phyloP scores from a whole-genome alignment of 1,284 basidiomycete species.

The Apiotrichum gracile region DNA sequence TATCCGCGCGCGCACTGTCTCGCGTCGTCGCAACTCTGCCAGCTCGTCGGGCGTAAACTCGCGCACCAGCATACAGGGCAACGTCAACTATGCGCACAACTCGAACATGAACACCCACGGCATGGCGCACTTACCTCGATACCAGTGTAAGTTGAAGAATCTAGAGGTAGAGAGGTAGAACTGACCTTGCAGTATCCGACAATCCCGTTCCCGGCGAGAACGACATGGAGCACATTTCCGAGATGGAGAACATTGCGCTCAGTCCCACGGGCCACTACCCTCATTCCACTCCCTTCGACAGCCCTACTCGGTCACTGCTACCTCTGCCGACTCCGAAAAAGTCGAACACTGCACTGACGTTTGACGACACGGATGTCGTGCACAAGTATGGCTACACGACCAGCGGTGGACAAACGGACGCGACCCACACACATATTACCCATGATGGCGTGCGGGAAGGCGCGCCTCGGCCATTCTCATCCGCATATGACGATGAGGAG shows the following conservation, averaged over 20 bases:
- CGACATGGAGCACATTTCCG: constrained; percentile 38
- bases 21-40: constrained; percentile 24
- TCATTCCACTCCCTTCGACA: not conserved
- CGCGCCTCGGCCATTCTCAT: too few relatives aligned
- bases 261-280: not conserved
- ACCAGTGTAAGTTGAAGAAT: constrained; percentile 30
- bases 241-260: constrained; percentile 37
- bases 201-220: constrained; percentile 42
- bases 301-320: too few relatives aligned
- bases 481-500: not conserved
- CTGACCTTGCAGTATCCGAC: constrained; percentile 35
- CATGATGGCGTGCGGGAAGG: constrained; percentile 13
- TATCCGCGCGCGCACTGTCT: constrained; percentile 62
- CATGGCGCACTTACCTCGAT: constrained; percentile 31
- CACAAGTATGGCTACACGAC: constrained; percentile 42
- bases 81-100: not conserved
- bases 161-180: not conserved
- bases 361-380: constrained; percentile 42
- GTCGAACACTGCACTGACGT: constrained; percentile 35
- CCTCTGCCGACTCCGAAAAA: not conserved
- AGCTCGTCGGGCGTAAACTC: not conserved
- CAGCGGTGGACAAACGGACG: constrained; percentile 21
- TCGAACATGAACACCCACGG: constrained; percentile 29
- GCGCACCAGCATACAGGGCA: not conserved
- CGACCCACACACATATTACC: constrained; percentile 26